These are phyloP conservation scores for Verticillium tricorpus DNA, from an alignment of 2,329 filamentous ascomycete genomes.

Conservation along the genomic window DNA sequence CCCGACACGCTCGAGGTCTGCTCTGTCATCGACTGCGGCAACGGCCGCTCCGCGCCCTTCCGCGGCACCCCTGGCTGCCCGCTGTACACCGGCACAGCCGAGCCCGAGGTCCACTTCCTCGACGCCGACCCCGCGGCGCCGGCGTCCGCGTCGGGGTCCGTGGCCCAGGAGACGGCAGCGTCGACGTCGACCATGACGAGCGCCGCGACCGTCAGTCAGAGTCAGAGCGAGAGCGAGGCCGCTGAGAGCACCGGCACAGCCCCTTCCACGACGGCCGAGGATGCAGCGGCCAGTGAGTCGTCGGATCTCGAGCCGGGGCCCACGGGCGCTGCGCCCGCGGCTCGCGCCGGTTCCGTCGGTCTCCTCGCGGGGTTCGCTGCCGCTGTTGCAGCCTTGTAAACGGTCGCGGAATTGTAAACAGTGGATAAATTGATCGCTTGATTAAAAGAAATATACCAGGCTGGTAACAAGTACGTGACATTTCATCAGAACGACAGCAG, in stretches of 20 bases:
- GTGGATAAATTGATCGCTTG: background rate
- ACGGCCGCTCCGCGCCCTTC: conserved; percentile 60
- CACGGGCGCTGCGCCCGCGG: background rate
- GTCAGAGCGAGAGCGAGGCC: too few relatives aligned
- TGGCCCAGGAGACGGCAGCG: too few relatives aligned
- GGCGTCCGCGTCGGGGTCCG: background rate
- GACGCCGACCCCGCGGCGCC: background rate
- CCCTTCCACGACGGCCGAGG: too few relatives aligned
- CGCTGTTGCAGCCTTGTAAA: too few relatives aligned
- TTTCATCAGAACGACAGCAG: conserved; percentile 1
- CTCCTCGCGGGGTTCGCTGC: background rate
- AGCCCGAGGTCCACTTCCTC: background rate
- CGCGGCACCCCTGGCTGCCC: conserved; percentile 58
- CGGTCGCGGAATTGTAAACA: too few relatives aligned
- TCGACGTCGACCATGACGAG: too few relatives aligned
- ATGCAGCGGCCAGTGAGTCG: too few relatives aligned
- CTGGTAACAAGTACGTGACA: background rate
- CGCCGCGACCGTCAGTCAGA: too few relatives aligned
- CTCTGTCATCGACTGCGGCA: conserved; percentile 61
- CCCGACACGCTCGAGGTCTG: conserved; percentile 62
- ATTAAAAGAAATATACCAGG: too few relatives aligned
- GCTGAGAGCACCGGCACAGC: too few relatives aligned
- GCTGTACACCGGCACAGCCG: conserved; percentile 47
- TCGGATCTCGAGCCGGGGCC: too few relatives aligned
- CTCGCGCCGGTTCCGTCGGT: background rate